Evolutionary conservation across 805 yeast species (phyloP), one percentile per base, ranked within the genome.

Genomic region (Zygosaccharomyces gambellarensis): DNA sequence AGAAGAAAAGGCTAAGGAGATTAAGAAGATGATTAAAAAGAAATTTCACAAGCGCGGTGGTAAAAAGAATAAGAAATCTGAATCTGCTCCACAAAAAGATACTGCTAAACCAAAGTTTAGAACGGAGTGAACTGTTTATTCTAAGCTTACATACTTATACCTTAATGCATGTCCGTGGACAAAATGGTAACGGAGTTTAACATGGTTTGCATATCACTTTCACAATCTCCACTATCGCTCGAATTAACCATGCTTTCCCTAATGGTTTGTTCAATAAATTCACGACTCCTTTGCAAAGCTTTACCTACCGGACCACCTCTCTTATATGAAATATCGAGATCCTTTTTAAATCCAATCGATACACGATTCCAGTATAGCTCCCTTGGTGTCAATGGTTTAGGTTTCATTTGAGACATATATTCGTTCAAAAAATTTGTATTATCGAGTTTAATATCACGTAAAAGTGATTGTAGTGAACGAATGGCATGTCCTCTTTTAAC

Each of bases 281-380:
- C 50, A 21, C 54, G 51, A 44, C 62, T 63, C 32, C 57, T 57
- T 4, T 52, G 39, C 30, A 65, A 36, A 14, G 62, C 51, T 50
- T 66, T 66, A 4, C 70, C 69, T 1, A 66, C 69, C 3, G 70
- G 70, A 1, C 70, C 70, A 38, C 70, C 70, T 51, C 70, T 58
- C 29, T 55, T 64, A 43, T 46, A 58, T 2, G 68, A 59, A 8
- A 58, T 56, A 31, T 66, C 67, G n/a, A 65, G 56, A n/a, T 66
- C 69, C 30, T 57, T 61, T 45, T 60, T 60, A 32, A 64, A 66
- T 14, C 39, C 46, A 5, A 43, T 48, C 5, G 68, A 46, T 5
- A 65, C 53, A 28, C 54, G 56, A 14, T 39, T 49, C 70, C 70
- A 66, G 45, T 52, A 66, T 14, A 62, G 45, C 5, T 58, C 61